Conservation (phyloP, 345 rosid genomes). For the Citrus hindsii region DNA sequence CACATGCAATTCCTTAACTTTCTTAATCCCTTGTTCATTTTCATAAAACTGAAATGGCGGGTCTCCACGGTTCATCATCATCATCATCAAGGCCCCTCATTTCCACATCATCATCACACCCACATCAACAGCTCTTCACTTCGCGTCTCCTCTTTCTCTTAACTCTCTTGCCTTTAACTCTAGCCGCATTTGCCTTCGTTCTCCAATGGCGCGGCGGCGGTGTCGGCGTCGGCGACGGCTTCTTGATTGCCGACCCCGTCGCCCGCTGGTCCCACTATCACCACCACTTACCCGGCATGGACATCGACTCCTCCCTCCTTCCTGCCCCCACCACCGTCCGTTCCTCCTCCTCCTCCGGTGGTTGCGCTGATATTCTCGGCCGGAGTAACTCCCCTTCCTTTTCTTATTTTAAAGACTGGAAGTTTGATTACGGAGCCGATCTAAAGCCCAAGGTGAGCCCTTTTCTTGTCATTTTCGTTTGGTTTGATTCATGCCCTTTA, state of each 20-base stretch:
- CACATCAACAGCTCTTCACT: conserved; percentile 23
- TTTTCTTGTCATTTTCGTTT: conserved; percentile 2
- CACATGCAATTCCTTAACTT: background rate
- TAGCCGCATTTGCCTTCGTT: conserved; percentile 60
- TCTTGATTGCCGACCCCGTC: conserved; percentile 32
- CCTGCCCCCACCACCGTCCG: conserved; percentile 6
- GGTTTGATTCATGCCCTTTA: background rate
- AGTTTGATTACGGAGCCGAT: conserved; percentile 56
- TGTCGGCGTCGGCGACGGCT: background rate
- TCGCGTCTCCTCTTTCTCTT: conserved; percentile 45
- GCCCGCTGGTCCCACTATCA: conserved; percentile 43
- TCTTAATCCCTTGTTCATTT: background rate
- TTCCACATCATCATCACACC: background rate
- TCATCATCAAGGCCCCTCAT: conserved; percentile 1
- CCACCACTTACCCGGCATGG: conserved; percentile 69
- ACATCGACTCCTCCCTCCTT: conserved; percentile 19
- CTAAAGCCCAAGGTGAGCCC: conserved; percentile 66
- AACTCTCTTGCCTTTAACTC: conserved; percentile 51
- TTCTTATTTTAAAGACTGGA: conserved; percentile 70
- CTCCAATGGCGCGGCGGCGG: conserved; percentile 75
- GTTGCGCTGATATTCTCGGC: conserved; percentile 57
- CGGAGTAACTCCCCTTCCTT: conserved; percentile 53
- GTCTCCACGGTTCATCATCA: conserved; percentile 15
- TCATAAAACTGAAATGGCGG: conserved; percentile 45
- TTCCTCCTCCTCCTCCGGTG: conserved; percentile 30